A percentile compares a stretch with the other conserved stretches of the same genome.
phyloP scores from a whole-genome alignment of 768 basidiomycete genomes.

The Leccinellum luteum region DNA sequence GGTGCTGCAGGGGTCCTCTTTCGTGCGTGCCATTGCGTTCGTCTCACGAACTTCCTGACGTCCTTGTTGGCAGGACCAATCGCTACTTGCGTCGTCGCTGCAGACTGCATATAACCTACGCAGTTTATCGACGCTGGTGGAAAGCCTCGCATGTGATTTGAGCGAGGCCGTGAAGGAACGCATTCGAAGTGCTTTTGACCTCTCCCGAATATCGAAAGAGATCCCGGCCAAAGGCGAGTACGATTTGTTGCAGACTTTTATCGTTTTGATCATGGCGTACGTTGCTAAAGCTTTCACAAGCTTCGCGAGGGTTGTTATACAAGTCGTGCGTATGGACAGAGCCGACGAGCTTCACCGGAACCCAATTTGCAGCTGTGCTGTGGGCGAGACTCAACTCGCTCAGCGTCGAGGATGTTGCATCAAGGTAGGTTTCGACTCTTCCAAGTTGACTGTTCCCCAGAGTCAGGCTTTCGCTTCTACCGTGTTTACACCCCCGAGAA shows the following conservation, averaged over 20 bases:
- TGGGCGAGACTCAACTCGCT: conserved; percentile 65
- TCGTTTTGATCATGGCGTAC: not conserved
- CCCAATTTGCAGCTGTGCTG: conserved; percentile 73
- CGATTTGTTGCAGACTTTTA: not conserved
- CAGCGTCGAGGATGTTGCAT: conserved; percentile 81
- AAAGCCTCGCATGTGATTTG: conserved; percentile 72
- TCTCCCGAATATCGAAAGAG: conserved; percentile 83
- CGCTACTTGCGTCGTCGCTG: conserved; percentile 86
- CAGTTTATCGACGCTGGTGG: conserved; percentile 79
- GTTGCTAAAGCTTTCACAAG: conserved; percentile 18
- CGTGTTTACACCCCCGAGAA: conserved; percentile 95
- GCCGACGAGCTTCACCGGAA: conserved; percentile 83
- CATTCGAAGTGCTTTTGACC: conserved; percentile 82
- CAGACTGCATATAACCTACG: conserved; percentile 95
- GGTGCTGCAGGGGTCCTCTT: conserved; percentile 72
- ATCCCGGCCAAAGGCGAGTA: conserved; percentile 69
- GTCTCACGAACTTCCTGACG: not conserved
- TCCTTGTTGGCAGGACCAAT: conserved; percentile 64
- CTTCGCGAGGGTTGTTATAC: conserved; percentile 52
- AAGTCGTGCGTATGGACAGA: conserved; percentile 86
- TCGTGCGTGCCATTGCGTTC: conserved; percentile 49
- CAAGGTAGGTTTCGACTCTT: conserved; percentile 50
- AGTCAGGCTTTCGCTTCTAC: not conserved
- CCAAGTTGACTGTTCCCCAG: too few relatives aligned
- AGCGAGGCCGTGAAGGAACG: conserved; percentile 80